A percentile compares a stretch with the other conserved stretches of the same genome.
These are phyloP conservation scores for Salvia miltiorrhiza DNA, from an alignment of 257 asterid species.

Conservation along the genomic window DNA sequence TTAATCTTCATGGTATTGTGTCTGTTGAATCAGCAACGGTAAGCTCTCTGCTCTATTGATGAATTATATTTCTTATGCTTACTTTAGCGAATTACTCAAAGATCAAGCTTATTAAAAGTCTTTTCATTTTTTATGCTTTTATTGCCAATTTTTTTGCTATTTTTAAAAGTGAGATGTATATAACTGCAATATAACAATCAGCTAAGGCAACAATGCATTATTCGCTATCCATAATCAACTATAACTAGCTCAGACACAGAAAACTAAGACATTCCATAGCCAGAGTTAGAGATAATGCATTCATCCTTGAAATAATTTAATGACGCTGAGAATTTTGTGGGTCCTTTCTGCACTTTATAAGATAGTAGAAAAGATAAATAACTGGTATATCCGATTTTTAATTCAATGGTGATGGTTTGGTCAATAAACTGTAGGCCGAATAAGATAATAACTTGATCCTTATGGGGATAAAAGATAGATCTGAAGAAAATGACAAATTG, in stretches of 20 bases:
- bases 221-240: too few species aligned
- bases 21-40: constrained; percentile 83
- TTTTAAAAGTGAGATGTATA: too few species aligned
- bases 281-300: too few species aligned
- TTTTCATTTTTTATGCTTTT: background rate
- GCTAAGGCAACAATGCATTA: too few species aligned
- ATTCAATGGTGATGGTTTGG: background rate
- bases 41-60: constrained; percentile 30
- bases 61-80: background rate
- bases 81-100: background rate
- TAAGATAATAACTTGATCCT: background rate
- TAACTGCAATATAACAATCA: too few species aligned
- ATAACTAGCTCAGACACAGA: too few species aligned
- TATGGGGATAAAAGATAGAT: background rate
- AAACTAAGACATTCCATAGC: too few species aligned
- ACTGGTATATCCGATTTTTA: background rate
- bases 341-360: background rate
- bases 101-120: background rate
- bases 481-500: background rate
- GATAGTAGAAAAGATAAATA: background rate
- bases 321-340: background rate
- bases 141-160: background rate
- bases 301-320: background rate
- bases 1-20: constrained; percentile 83
- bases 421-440: background rate